phyloP scores from a whole-genome alignment of 768 basidiomycete genomes.

The Boletus rubescentipes region DNA sequence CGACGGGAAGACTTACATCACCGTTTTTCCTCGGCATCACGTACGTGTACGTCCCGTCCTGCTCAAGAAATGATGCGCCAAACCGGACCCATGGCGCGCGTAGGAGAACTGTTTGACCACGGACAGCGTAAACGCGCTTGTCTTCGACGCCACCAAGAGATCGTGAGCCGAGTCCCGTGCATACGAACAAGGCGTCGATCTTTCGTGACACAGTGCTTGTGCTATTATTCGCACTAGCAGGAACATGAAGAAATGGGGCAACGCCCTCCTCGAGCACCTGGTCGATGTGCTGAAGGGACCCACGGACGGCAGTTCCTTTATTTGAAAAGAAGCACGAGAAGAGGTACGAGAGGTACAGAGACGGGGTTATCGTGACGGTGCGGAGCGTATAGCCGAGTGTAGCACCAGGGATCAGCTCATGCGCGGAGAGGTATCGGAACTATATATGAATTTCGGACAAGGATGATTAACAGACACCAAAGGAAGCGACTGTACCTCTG shows the following conservation, averaged over 20 bases:
- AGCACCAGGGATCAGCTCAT: constrained; percentile 41
- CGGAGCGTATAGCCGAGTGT: constrained; percentile 54
- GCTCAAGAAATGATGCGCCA: constrained; percentile 24
- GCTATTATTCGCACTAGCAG: background rate
- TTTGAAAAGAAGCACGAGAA: constrained; percentile 48
- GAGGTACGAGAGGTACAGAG: constrained; percentile 60
- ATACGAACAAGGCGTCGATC: constrained; percentile 42
- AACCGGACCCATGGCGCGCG: constrained; percentile 43
- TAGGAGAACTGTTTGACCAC: constrained; percentile 44
- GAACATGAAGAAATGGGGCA: background rate
- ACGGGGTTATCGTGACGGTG: constrained; percentile 66
- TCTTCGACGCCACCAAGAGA: constrained; percentile 48
- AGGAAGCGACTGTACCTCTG: constrained; percentile 38
- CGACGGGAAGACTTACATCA: constrained; percentile 32
- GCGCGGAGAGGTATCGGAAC: constrained; percentile 37
- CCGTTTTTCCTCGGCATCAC: constrained; percentile 35
- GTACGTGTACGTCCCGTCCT: constrained; percentile 32
- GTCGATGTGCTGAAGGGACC: constrained; percentile 59
- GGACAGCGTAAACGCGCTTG: constrained; percentile 38
- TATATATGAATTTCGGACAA: background rate
- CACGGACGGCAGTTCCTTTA: constrained; percentile 59
- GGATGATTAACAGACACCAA: background rate
- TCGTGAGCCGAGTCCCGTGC: constrained; percentile 58
- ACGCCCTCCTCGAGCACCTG: constrained; percentile 40
- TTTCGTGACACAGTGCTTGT: background rate